Base-by-base conservation (phyloP, 441 rosid species). In the Gossypium trilobum region DNA sequence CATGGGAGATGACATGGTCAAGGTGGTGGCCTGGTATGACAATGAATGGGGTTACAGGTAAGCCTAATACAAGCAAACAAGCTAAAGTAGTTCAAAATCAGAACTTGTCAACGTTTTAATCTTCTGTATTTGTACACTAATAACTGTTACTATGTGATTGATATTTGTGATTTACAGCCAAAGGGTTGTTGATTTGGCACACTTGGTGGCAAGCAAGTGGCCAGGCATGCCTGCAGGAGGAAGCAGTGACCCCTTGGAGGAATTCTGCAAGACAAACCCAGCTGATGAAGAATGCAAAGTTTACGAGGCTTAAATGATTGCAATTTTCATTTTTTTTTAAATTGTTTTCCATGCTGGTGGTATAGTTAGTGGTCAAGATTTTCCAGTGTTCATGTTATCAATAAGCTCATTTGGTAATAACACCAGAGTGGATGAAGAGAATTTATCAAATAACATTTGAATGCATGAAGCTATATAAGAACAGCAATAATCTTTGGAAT, bases 1-100 rank as follows among this genome's bases (percentile, higher is more conserved):
- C 75, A 91, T 94, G 97, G 99, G 97, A 66, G 97, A 94, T 19
- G 97, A 94, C 74, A 92, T 92, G 97, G 91, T 94, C 44, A 94
- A 94, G 87, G 97, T 94, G 9, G 95, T 94, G 0, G 99, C 99
- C 25, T 94, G 98, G 97, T 91, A 94, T 70, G 98, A 94, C 90
- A 94, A 94, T 42, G 96, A 94, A 79, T 89, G 97, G 98, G 98
- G 98, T 22, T 91, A 94, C 88, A 91, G 95, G 96, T 91, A 42
- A 72, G 84, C 16, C 2, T 52, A 14, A 29, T 29, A 25, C 42
- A 52, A 27, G 25, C 14, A 16, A 52, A 39, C 46, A 39, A 39
- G 5, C 58, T 54, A 17, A 39, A 16, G 16, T 1, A 11, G 17
- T 36, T 22, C n/a, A 70, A 63, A 36, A 63, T 36, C n/a, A 36